These are phyloP conservation scores for Sporothrix euskadiensis DNA, from an alignment of 2,329 filamentous ascomycete genomes.

Conservation along the genomic window DNA sequence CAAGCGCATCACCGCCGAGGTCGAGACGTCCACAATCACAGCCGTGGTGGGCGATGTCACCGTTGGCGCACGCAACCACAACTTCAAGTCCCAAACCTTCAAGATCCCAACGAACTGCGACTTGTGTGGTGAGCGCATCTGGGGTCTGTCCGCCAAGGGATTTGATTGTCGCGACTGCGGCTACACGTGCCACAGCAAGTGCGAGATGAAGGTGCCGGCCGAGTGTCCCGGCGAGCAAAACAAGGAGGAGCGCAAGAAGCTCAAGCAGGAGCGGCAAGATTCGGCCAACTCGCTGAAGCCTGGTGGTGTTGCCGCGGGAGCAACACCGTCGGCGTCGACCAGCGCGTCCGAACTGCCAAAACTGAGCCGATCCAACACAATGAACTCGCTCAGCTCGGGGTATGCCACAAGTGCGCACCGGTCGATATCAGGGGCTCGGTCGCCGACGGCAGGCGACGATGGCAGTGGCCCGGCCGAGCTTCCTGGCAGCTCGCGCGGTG, in stretches of 20 bases:
- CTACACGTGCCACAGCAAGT: slow-evolving; percentile 98
- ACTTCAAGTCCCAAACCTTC: slow-evolving; percentile 98
- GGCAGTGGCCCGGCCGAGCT: slow-evolving; percentile 42
- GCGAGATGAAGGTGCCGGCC: slow-evolving; percentile 96
- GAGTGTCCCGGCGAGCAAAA: slow-evolving; percentile 91
- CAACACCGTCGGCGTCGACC: slow-evolving; percentile 33
- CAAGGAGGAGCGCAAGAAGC: slow-evolving; percentile 93
- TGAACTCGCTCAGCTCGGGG: slow-evolving; percentile 86
- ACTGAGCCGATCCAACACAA: slow-evolving; percentile 79
- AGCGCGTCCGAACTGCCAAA: slow-evolving; percentile 64
- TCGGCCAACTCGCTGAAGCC: slow-evolving; percentile 64
- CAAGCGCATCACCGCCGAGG: slow-evolving; percentile 81
- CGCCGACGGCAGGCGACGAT: slow-evolving; percentile 46
- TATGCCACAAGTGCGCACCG: slow-evolving; percentile 78
- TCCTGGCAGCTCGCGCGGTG: slow-evolving; percentile 41
- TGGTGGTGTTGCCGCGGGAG: slow-evolving; percentile 39
- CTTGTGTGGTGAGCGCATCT: slow-evolving; percentile 92
- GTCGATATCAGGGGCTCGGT: slow-evolving; percentile 65
- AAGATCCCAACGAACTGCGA: slow-evolving; percentile 99
- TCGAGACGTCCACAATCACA: slow-evolving; percentile 93
- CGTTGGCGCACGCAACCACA: slow-evolving; percentile 88
- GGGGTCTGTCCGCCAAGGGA: slow-evolving; percentile 94
- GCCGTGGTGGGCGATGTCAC: slow-evolving; percentile 88
- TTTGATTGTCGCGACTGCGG: slow-evolving; percentile 96
- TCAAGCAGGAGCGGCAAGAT: slow-evolving; percentile 83